Percentiles rank a stretch among this genome's conserved stretches.
phyloP scores from a whole-genome alignment of 306 rosid genomes.

The Quercus bicolor region DNA sequence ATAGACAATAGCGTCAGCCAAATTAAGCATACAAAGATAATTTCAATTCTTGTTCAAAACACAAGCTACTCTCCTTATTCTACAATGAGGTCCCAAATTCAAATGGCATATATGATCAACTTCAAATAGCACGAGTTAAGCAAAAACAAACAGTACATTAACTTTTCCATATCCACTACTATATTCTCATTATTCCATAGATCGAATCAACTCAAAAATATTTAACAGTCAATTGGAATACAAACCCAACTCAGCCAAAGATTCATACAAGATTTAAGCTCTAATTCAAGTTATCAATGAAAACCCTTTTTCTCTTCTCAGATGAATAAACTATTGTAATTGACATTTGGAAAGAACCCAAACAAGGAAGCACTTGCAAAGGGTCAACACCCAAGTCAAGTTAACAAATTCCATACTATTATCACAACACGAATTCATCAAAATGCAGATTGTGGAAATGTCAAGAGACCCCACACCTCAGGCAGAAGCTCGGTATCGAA shows the following conservation, averaged over 20 bases:
- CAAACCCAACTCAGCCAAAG: background rate
- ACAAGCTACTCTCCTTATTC: background rate
- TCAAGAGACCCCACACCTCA: slow-evolving; percentile 59
- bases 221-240: background rate
- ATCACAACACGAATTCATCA: background rate
- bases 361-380: background rate
- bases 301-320: background rate
- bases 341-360: background rate
- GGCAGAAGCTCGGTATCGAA: slow-evolving; percentile 91
- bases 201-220: background rate
- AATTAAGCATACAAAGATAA: background rate
- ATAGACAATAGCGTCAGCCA: slow-evolving; percentile 26
- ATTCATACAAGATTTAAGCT: background rate
- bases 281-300: background rate
- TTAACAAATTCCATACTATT: too few species aligned
- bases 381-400: background rate
- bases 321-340: background rate
- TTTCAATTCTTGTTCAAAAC: background rate
- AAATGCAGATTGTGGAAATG: slow-evolving; percentile 5
- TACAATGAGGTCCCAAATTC: background rate
- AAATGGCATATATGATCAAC: background rate
- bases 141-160: background rate
- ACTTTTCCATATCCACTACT: background rate
- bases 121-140: background rate
- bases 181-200: background rate